Evolutionary conservation across 2,329 filamentous ascomycete species (phyloP).

Genomic region (Epichloe coenophiala): DNA sequence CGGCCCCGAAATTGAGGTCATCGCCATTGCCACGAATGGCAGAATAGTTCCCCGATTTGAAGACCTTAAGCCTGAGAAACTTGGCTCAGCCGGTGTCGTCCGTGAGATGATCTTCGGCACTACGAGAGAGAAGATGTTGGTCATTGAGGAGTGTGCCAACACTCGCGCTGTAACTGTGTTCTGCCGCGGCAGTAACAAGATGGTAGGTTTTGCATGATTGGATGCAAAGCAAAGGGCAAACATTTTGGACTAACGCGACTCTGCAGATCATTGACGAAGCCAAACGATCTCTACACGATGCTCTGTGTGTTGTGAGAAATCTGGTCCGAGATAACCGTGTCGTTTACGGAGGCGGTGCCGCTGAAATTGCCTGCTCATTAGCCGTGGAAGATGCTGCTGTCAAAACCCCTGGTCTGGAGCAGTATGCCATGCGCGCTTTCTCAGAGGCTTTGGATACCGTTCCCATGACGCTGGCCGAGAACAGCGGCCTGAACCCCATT

Average conservation of each 20-base stretch:
- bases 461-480: conserved; percentile 93
- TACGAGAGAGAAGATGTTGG: conserved; percentile 97
- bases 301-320: conserved; percentile 93
- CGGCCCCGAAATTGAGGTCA: conserved; percentile 93
- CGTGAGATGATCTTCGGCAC: conserved; percentile 95
- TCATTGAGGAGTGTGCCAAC: conserved; percentile 98
- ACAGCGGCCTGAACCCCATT: conserved; percentile 90
- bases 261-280: conserved; percentile 92
- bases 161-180: conserved; percentile 93
- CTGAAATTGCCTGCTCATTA: conserved; percentile 92
- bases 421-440: conserved; percentile 98
- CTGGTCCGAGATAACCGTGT: conserved; percentile 92
- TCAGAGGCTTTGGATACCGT: conserved; percentile 86
- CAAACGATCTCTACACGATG: conserved; percentile 92
- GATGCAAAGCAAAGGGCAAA: neutral
- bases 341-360: conserved; percentile 91
- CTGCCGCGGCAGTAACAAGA: conserved; percentile 97
- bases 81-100: conserved; percentile 79
- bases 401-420: conserved; percentile 91
- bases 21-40: conserved; percentile 96
- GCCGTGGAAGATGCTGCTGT: conserved; percentile 91
- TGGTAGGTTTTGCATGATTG: conserved; percentile 46
- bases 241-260: neutral
- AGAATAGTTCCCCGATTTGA: conserved; percentile 96
- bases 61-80: conserved; percentile 80